Conservation (phyloP, 169 alveolate species). For the Pseudocohnilembus persalinus region DNA sequence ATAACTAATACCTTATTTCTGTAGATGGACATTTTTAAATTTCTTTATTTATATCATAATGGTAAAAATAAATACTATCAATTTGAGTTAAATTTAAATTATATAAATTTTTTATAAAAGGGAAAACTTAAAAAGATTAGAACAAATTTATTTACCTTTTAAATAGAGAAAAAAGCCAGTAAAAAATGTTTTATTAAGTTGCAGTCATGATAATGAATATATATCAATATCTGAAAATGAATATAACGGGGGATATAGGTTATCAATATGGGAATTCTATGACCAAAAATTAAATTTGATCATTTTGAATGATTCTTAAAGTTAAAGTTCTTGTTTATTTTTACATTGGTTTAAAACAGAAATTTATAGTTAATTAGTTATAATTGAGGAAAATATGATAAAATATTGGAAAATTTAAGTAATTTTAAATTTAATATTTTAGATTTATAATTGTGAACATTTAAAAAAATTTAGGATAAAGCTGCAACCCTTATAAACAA, state of each 20-base stretch:
- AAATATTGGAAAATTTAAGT: not conserved
- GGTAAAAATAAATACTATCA: not conserved
- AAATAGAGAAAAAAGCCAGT: not conserved
- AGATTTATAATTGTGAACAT: too few relatives aligned
- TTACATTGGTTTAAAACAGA: not conserved
- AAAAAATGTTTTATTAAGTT: not conserved
- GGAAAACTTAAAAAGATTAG: not conserved
- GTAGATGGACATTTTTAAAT: not conserved
- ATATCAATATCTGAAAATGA: not conserved
- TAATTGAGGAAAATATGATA: not conserved
- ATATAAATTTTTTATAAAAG: not conserved
- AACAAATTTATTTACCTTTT: not conserved
- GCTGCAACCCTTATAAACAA: not conserved
- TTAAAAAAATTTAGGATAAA: not conserved
- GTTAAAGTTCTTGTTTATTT: too few relatives aligned
- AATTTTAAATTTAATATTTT: too few relatives aligned
- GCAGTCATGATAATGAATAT: too few relatives aligned
- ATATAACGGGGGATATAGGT: not conserved
- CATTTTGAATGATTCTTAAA: not conserved
- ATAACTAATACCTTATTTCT: not conserved
- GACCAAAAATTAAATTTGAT: not conserved
- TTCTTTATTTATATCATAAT: not conserved
- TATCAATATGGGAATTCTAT: not conserved
- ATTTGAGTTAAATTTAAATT: not conserved
- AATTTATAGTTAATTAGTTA: not conserved